Evolutionary conservation across 2,329 filamentous ascomycete species (phyloP), one percentile per base, ranked within the genome.

Genomic region (Fonsecaea pedrosoi): DNA sequence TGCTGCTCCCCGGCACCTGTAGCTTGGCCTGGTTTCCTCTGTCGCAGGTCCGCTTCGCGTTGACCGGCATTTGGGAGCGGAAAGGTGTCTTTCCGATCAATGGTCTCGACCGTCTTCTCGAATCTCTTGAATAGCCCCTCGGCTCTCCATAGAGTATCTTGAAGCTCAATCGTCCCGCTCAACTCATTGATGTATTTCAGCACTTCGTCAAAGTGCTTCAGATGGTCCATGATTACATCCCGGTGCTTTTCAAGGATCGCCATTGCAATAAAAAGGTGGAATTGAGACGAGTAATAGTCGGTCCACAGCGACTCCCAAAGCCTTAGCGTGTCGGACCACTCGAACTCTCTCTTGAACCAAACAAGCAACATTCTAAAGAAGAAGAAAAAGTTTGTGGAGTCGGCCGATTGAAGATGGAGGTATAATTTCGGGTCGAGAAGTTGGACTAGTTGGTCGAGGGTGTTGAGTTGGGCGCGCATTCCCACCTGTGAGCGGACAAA

Each of bases 351-450:
- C 83, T 99, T 99, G 79, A 95, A 99, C 95, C 95, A 99, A 9
- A 99, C 95, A 1, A 99, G 84, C 38, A 99, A 84, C 95, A 98
- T 98, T 67, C 95, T 91, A 87, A 73, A 99, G 83, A 99, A 98
- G 83, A 99, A 99, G 81, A 99, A 99, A 80, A 99, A 99, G 78
- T 99, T 99, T 30, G 95, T 99, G 75, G 91, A 96, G 74, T 99
- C 96, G 21, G 94, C 92, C 15, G 87, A 89, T 77, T 96, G 88
- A 0, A 99, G 86, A 74, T 99, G 95, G 1, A 91, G 84, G 79
- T 97, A 98, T 7, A 99, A 87, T 76, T 93, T 91, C 0, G 96
- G 95, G 72, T 99, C 95, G 88, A 99, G 94, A 65, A 99, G 92
- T 76, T 96, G 93, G 12, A 98, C 93, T 0, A 99, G 89, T 71